A percentile compares a stretch with the other conserved stretches of the same genome.
phyloP scores from a whole-genome alignment of 257 asterid genomes.

The Anisodus tanguticus region DNA sequence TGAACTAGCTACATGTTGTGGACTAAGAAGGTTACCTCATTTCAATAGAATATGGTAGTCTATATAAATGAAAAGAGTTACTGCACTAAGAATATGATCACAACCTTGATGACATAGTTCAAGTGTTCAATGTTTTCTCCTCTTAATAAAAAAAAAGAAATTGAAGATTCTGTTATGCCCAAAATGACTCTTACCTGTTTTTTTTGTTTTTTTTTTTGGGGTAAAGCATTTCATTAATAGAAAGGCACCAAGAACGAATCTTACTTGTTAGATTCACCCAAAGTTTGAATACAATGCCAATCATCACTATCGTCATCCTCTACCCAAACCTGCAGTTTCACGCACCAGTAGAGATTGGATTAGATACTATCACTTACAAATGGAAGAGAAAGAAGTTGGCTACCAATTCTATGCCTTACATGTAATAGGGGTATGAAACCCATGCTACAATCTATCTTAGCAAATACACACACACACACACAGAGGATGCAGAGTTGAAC shows the following conservation, averaged over 20 bases:
- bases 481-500: not conserved
- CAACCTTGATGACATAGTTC: not conserved
- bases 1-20: not conserved
- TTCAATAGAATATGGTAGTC: not conserved
- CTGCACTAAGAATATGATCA: not conserved
- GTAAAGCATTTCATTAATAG: too few relatives aligned
- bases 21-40: not conserved
- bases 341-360: not conserved
- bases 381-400: not conserved
- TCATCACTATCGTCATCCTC: constrained; percentile 70
- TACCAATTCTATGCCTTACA: not conserved
- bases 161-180: not conserved
- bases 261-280: constrained; percentile 69
- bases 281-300: constrained; percentile 82
- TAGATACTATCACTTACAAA: not conserved
- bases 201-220: too few relatives aligned
- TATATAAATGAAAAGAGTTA: not conserved
- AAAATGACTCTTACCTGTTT: too few relatives aligned
- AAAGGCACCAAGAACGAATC: not conserved
- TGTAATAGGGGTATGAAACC: not conserved
- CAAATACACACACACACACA: not conserved
- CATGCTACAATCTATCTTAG: not conserved
- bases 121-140: not conserved
- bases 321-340: constrained; percentile 68
- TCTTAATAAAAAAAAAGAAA: not conserved